Evolutionary conservation across 192 early-diverging fungal genomes (phyloP).

Genomic region (Chytriomyces hyalinus): DNA sequence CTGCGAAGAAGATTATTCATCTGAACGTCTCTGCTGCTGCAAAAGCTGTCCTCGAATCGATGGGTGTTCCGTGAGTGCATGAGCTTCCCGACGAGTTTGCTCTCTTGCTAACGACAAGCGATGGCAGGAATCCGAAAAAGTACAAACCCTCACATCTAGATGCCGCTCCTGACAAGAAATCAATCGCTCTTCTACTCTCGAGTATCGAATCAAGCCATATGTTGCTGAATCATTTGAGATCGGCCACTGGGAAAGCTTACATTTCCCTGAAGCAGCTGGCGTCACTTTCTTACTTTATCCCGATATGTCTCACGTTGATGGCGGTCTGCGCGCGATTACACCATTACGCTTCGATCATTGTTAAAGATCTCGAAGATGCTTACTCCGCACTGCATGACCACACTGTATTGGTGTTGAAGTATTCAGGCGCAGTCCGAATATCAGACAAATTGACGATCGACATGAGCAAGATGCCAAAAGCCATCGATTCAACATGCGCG

Average conservation of each 20-base stretch:
- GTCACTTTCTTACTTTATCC: background rate
- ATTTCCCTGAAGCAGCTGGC: background rate
- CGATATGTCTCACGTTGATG: background rate
- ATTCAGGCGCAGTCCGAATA: no score
- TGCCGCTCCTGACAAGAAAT: background rate
- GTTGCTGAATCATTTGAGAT: background rate
- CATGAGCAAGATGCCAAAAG: no score
- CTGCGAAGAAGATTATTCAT: background rate
- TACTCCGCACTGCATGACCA: background rate
- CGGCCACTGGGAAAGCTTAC: background rate
- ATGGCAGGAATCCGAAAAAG: background rate
- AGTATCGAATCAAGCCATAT: background rate
- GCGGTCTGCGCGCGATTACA: background rate
- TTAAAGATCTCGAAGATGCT: background rate
- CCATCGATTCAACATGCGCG: no score
- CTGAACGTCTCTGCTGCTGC: background rate
- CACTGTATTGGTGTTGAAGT: no score
- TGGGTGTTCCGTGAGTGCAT: background rate
- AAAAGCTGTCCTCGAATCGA: background rate
- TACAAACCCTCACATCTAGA: background rate
- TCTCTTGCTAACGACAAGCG: background rate
- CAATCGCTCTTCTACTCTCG: background rate
- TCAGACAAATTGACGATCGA: no score
- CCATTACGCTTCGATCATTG: background rate
- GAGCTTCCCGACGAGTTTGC: no score